Conservation (phyloP, 1,139 yeast genomes). For the Pichiaceae sp. region DNA sequence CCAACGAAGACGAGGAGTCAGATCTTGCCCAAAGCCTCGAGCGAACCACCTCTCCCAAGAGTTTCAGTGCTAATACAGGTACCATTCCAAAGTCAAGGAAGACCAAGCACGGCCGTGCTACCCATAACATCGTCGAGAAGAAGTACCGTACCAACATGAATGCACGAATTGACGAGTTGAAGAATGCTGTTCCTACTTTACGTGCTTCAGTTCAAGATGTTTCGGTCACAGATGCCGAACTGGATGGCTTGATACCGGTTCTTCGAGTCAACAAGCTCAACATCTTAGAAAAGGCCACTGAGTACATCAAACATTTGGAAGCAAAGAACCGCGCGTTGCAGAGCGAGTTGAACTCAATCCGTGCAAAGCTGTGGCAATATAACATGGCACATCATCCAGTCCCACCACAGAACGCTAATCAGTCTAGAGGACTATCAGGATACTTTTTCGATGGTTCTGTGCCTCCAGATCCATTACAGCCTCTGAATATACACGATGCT, state of each 20-base stretch:
- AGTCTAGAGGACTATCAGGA: not conserved
- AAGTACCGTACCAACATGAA: constrained; percentile 69
- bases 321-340: constrained; percentile 49
- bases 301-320: constrained; percentile 80
- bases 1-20: too few species aligned
- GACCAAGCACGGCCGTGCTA: constrained; percentile 31
- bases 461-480: too few species aligned
- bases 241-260: constrained; percentile 88
- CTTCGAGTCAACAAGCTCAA: constrained; percentile 82
- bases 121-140: constrained; percentile 71
- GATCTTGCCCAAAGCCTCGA: too few species aligned
- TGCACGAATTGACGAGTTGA: constrained; percentile 53
- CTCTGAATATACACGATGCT: too few species aligned
- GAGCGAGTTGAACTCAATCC: constrained; percentile 31
- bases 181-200: constrained; percentile 65
- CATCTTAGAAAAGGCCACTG: constrained; percentile 81
- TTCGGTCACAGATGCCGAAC: constrained; percentile 25
- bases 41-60: not conserved
- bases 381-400: constrained; percentile 3
- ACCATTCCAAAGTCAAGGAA: not conserved
- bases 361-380: too few species aligned
- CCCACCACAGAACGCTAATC: too few species aligned
- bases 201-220: constrained; percentile 25
- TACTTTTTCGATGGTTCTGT: too few species aligned
- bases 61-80: not conserved